Evolutionary conservation across 805 yeast genomes (phyloP).

Genomic region (Komagataella ulmi): DNA sequence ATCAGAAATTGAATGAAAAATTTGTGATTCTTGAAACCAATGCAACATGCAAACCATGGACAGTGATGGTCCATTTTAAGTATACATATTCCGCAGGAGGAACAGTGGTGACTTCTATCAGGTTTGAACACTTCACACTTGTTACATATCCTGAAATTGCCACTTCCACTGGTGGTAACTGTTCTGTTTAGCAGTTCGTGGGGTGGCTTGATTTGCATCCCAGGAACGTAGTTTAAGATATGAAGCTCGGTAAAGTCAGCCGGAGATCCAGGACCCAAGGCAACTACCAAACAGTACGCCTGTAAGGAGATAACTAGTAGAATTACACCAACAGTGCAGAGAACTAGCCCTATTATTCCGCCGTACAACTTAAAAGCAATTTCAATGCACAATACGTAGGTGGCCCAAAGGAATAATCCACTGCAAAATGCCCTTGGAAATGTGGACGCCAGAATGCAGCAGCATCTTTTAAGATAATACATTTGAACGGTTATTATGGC

Average conservation of each 20-base stretch:
- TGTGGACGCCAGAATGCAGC: conserved; percentile 22
- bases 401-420: conserved; percentile 31
- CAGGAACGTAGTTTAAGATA: conserved; percentile 8
- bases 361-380: conserved; percentile 13
- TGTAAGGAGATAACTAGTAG: conserved; percentile 25
- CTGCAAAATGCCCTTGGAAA: conserved; percentile 39
- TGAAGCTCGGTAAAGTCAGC: conserved; percentile 34
- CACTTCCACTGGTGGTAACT: conserved; percentile 36
- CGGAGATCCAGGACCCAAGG: conserved; percentile 55
- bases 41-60: conserved; percentile 88
- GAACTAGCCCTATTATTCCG: conserved; percentile 5
- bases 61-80: conserved; percentile 49
- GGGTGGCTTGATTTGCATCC: conserved; percentile 24
- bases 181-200: conserved; percentile 23
- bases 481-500: background rate
- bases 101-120: conserved; percentile 46
- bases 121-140: conserved; percentile 48
- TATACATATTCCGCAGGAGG: conserved; percentile 31
- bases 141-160: conserved; percentile 46
- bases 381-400: conserved; percentile 22
- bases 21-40: conserved; percentile 75
- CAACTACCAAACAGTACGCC: conserved; percentile 40
- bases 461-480: conserved; percentile 6
- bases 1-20: conserved; percentile 62
- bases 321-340: conserved; percentile 13